phyloP scores from a whole-genome alignment of 441 rosid genomes.

The Theobroma grandiflorum region DNA sequence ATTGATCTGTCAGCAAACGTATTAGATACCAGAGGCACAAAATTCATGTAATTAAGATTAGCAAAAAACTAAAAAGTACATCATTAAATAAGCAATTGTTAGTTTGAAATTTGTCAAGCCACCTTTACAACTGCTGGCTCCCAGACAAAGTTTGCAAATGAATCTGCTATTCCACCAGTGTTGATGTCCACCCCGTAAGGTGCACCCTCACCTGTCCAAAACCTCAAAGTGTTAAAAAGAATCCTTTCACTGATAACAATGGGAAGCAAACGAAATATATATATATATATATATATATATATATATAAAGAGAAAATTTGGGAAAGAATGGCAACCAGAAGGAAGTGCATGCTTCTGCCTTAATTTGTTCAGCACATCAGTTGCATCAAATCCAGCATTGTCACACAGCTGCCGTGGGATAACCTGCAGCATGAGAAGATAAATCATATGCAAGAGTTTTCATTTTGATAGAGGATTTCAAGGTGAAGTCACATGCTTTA shows the following conservation, averaged over 20 bases:
- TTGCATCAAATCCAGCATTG: slow-evolving; percentile 99
- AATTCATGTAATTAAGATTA: background rate
- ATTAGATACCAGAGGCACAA: slow-evolving; percentile 13
- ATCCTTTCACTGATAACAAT: background rate
- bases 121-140: slow-evolving; percentile 99
- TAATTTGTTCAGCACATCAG: slow-evolving; percentile 96
- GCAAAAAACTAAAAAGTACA: background rate
- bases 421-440: slow-evolving; percentile 56
- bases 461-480: background rate
- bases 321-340: slow-evolving; percentile 61
- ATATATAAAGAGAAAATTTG: background rate
- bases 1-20: slow-evolving; percentile 64
- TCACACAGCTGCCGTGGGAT: slow-evolving; percentile 98
- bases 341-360: slow-evolving; percentile 96
- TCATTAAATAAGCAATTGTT: background rate
- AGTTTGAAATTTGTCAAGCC: slow-evolving; percentile 5
- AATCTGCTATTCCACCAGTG: slow-evolving; percentile 95
- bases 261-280: background rate
- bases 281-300: too few relatives aligned
- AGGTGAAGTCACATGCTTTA: background rate
- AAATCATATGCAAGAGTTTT: background rate
- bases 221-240: slow-evolving; percentile 13
- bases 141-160: slow-evolving; percentile 97
- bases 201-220: slow-evolving; percentile 83
- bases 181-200: slow-evolving; percentile 97